A percentile compares a stretch with the other conserved stretches of the same genome.
These are phyloP conservation scores for Begonia peltatifolia DNA, from an alignment of 306 rosid species.

Conservation along the genomic window DNA sequence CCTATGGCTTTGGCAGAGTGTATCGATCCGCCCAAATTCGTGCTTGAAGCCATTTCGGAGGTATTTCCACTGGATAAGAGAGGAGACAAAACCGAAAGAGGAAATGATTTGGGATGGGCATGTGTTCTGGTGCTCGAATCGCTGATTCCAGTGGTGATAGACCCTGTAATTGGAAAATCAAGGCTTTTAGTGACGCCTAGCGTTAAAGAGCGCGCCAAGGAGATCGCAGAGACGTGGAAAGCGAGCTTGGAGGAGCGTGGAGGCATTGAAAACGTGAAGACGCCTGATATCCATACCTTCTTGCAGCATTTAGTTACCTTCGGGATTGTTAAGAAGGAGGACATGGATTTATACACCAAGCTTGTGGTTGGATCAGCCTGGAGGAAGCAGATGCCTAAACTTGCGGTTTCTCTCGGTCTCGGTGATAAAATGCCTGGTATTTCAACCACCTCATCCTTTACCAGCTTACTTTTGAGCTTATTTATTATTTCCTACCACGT, in stretches of 20 bases:
- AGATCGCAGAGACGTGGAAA: conserved; percentile 88
- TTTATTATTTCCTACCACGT: too few species aligned
- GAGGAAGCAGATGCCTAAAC: conserved; percentile 99
- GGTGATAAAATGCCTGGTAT: conserved; percentile 79
- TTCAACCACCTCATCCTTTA: not conserved
- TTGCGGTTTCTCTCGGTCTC: conserved; percentile 91
- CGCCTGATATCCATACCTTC: conserved; percentile 89
- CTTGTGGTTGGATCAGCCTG: conserved; percentile 91
- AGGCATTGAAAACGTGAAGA: conserved; percentile 77
- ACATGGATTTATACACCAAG: conserved; percentile 61
- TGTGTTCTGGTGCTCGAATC: conserved; percentile 82
- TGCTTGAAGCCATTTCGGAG: conserved; percentile 73
- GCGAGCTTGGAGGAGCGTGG: conserved; percentile 82
- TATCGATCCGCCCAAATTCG: conserved; percentile 83
- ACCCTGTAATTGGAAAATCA: conserved; percentile 69
- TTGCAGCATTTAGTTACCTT: conserved; percentile 96
- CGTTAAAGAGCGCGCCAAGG: conserved; percentile 54
- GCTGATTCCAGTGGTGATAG: conserved; percentile 64
- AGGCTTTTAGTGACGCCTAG: conserved; percentile 74
- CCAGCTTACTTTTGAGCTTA: not conserved
- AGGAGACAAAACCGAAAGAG: conserved; percentile 34
- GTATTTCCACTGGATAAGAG: conserved; percentile 89
- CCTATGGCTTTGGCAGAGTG: conserved; percentile 58
- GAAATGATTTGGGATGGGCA: conserved; percentile 87
- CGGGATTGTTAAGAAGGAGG: conserved; percentile 66